Conservation (phyloP, 2,329 filamentous ascomycete genomes). For the Zasmidium citrigriseum region DNA sequence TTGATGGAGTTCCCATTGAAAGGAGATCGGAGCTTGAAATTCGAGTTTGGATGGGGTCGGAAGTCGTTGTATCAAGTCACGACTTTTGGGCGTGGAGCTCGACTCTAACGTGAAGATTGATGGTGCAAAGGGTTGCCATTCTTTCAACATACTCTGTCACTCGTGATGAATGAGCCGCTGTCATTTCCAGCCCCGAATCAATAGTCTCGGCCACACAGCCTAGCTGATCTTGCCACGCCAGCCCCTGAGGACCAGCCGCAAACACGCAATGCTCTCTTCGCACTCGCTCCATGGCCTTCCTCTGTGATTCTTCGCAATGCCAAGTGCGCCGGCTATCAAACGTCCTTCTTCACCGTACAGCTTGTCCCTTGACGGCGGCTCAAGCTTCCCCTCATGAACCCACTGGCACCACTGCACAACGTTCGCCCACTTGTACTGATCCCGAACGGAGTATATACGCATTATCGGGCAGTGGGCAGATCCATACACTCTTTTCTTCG, state of each 20-base stretch:
- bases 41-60: not conserved
- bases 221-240: not conserved
- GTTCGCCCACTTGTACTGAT: not conserved
- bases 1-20: conserved; percentile 1
- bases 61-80: not conserved
- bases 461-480: not conserved
- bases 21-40: conserved; percentile 8
- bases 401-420: not conserved
- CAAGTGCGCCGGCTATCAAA: not conserved
- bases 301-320: not conserved
- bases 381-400: not conserved
- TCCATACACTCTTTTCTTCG: not conserved
- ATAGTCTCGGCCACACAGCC: too few species aligned
- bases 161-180: not conserved
- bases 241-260: not conserved
- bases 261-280: not conserved
- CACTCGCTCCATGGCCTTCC: not conserved
- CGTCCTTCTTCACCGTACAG: not conserved
- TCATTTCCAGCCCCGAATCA: not conserved
- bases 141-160: not conserved
- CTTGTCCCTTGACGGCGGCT: not conserved
- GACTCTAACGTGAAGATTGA: too few species aligned
- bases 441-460: not conserved
- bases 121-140: too few species aligned
- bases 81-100: too few species aligned